phyloP scores from a whole-genome alignment of 345 rosid species.

The Camelina neglecta region DNA sequence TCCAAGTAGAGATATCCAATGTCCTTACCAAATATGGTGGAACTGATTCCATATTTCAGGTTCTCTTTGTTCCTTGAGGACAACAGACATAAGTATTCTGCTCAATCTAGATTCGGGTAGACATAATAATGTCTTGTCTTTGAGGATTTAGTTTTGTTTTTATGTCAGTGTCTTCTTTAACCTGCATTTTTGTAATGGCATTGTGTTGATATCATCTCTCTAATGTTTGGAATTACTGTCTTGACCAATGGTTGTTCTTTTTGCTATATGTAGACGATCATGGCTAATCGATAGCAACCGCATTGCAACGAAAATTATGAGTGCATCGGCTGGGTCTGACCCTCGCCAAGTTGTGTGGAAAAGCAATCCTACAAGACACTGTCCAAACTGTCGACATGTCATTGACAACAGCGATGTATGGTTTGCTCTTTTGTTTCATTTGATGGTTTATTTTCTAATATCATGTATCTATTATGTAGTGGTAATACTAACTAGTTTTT shows the following conservation, averaged over 20 bases:
- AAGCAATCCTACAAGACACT: slow-evolving; percentile 82
- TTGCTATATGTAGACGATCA: slow-evolving; percentile 57
- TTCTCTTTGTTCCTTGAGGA: not conserved
- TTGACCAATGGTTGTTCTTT: not conserved
- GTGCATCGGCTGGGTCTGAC: slow-evolving; percentile 62
- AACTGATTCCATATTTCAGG: not conserved
- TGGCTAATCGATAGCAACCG: slow-evolving; percentile 90
- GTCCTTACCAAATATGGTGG: not conserved
- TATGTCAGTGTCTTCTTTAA: not conserved
- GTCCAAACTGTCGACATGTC: slow-evolving; percentile 76
- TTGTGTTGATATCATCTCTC: slow-evolving; percentile 16
- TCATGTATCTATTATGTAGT: not conserved
- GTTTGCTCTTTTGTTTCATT: not conserved
- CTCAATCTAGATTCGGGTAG: not conserved
- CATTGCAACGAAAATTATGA: slow-evolving; percentile 83
- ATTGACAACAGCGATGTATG: slow-evolving; percentile 91
- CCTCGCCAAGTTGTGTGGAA: slow-evolving; percentile 62
- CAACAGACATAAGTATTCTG: not conserved
- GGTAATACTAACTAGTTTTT: not conserved
- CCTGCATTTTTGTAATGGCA: slow-evolving; percentile 7
- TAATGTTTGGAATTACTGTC: not conserved
- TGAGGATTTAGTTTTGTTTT: not conserved
- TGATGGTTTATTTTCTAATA: not conserved
- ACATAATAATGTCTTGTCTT: slow-evolving; percentile 6
- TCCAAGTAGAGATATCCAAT: not conserved